phyloP scores from a whole-genome alignment of 371 early-diverging fungal genomes.

The Mucor sp. region DNA sequence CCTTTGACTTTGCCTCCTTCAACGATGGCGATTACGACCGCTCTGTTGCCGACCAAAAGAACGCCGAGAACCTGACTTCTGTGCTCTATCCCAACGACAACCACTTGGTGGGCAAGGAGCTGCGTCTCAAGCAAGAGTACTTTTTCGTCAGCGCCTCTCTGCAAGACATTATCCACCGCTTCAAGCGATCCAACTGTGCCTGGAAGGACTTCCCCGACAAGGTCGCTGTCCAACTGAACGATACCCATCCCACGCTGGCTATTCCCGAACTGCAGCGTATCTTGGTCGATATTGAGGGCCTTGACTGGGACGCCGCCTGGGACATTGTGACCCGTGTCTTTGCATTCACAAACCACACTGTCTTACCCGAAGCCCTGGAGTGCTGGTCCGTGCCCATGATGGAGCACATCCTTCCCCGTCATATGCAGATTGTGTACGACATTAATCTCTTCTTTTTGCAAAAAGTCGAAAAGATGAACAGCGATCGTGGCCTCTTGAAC shows the following conservation, averaged over 20 bases:
- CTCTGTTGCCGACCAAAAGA: conserved; percentile 83
- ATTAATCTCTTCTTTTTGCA: conserved; percentile 95
- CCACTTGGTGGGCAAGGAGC: conserved; percentile 89
- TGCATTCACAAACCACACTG: conserved; percentile 97
- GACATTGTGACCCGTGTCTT: conserved; percentile 82
- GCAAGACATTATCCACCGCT: conserved; percentile 85
- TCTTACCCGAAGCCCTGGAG: conserved; percentile 95
- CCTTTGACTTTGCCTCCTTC: conserved; percentile 83
- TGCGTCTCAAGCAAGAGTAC: conserved; percentile 94
- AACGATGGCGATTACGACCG: conserved; percentile 91
- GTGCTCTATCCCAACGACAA: conserved; percentile 95
- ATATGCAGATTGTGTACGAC: conserved; percentile 94
- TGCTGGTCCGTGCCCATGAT: conserved; percentile 93
- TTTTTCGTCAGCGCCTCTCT: conserved; percentile 91
- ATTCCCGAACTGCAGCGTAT: conserved; percentile 90
- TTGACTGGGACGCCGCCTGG: conserved; percentile 94
- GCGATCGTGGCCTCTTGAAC: conserved; percentile 84
- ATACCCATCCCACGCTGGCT: conserved; percentile 82
- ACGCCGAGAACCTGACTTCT: conserved; percentile 91
- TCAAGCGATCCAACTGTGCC: conserved; percentile 80
- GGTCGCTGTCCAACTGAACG: conserved; percentile 93
- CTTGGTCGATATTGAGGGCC: conserved; percentile 83
- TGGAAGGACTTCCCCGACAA: conserved; percentile 88
- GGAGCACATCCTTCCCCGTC: conserved; percentile 85
- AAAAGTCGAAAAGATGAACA: conserved; percentile 80